Evolutionary conservation across 306 rosid genomes (phyloP).

Genomic region (Cyamopsis tetragonoloba): DNA sequence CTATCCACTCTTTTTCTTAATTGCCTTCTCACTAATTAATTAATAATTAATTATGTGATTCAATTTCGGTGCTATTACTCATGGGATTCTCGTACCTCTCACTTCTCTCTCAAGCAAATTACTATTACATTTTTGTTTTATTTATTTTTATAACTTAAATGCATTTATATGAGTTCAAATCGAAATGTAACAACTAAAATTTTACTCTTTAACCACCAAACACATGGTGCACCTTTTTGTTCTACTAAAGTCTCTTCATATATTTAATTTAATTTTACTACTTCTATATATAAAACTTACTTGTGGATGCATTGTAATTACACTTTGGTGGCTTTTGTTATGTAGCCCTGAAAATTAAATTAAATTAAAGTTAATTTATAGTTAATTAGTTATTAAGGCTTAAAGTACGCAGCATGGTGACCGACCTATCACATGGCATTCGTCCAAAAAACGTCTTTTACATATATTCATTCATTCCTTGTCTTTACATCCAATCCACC

Average conservation of each 20-base stretch:
- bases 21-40: not conserved
- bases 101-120: not conserved
- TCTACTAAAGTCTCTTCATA: not conserved
- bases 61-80: conserved; percentile 9
- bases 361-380: too few relatives aligned
- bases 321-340: not conserved
- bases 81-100: not conserved
- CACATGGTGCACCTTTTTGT: too few relatives aligned
- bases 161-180: too few relatives aligned
- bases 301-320: not conserved
- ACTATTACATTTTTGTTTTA: too few relatives aligned
- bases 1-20: not conserved
- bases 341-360: not conserved
- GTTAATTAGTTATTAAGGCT: not conserved
- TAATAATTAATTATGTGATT: not conserved
- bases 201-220: too few relatives aligned
- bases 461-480: too few relatives aligned
- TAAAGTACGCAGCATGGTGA: conserved; percentile 4
- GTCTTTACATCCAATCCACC: not conserved
- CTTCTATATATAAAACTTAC: not conserved
- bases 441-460: conserved; percentile 4
- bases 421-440: conserved; percentile 16
- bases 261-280: not conserved
- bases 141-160: too few relatives aligned
- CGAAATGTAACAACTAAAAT: too few relatives aligned